phyloP scores from a whole-genome alignment of 75 land plant species.

The Pseudotsuga menziesii region DNA sequence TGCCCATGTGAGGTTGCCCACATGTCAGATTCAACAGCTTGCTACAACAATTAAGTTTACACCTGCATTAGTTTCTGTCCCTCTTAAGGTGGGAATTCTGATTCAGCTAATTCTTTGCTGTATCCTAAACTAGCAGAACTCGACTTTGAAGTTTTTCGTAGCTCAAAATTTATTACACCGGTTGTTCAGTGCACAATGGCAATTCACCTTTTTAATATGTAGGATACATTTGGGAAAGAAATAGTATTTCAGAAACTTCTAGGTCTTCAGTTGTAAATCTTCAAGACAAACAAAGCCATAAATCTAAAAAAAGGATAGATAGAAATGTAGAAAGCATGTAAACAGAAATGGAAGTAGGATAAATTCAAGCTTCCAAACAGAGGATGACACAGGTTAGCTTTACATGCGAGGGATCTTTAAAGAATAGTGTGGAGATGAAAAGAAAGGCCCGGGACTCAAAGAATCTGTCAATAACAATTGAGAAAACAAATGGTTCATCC shows the following conservation, averaged over 20 bases:
- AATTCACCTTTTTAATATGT: neutral
- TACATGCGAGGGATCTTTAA: too few species aligned
- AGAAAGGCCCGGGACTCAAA: too few species aligned
- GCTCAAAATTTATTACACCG: neutral
- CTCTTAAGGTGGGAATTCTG: neutral
- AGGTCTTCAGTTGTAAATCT: neutral
- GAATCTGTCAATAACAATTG: too few species aligned
- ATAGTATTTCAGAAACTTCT: neutral
- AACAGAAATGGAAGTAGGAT: too few species aligned
- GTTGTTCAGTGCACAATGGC: neutral
- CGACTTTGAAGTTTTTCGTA: neutral
- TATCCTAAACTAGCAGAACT: neutral
- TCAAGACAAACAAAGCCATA: too few species aligned
- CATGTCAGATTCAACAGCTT: neutral
- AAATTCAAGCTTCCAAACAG: too few species aligned
- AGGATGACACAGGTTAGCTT: too few species aligned
- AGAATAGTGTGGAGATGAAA: too few species aligned
- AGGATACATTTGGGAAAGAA: neutral
- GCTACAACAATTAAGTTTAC: neutral
- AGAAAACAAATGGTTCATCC: too few species aligned
- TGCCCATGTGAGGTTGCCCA: neutral
- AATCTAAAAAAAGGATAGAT: too few species aligned
- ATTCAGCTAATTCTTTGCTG: neutral
- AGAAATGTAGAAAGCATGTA: too few species aligned
- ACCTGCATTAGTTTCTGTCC: neutral